Evolutionary conservation across 1,139 yeast genomes (phyloP).

Genomic region (Ashbya aceris): DNA sequence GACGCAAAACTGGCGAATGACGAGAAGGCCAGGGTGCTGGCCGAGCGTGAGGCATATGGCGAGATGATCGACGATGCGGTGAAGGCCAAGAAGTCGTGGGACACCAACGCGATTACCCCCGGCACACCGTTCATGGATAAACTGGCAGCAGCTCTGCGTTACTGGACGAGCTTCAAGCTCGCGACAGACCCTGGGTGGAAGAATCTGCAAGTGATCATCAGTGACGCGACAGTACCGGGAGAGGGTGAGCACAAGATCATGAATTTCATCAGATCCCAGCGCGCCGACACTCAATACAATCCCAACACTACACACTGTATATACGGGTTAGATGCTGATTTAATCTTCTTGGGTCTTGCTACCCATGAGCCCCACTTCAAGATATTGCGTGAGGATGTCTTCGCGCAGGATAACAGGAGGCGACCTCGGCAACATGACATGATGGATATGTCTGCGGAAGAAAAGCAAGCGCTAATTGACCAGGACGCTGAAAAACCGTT

Average conservation of each 20-base stretch:
- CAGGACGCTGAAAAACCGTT: conserved; percentile 73
- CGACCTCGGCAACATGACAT: conserved; percentile 41
- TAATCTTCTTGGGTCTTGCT: conserved; percentile 92
- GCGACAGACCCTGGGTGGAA: conserved; percentile 91
- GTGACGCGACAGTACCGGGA: conserved; percentile 99
- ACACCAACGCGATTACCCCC: conserved; percentile 92
- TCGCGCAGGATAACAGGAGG: conserved; percentile 57
- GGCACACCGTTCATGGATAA: conserved; percentile 98
- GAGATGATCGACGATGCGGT: conserved; percentile 57
- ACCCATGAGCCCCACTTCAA: conserved; percentile 97
- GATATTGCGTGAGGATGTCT: conserved; percentile 91
- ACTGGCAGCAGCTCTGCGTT: conserved; percentile 73
- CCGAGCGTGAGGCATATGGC: conserved; percentile 44
- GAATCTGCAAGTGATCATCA: conserved; percentile 67
- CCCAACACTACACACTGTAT: conserved; percentile 91
- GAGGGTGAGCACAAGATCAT: conserved; percentile 98
- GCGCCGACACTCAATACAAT: conserved; percentile 65
- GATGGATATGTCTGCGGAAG: conserved; percentile 51
- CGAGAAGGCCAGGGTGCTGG: conserved; percentile 47
- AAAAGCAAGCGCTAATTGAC: conserved; percentile 43
- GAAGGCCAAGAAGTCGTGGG: conserved; percentile 49
- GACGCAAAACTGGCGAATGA: conserved; percentile 79
- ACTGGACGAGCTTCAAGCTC: conserved; percentile 85
- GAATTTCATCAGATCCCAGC: conserved; percentile 82
- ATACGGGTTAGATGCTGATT: conserved; percentile 95